Evolutionary conservation across 176 grass and related monocot genomes (phyloP).

Genomic region (Echinochloa phyllopogon): DNA sequence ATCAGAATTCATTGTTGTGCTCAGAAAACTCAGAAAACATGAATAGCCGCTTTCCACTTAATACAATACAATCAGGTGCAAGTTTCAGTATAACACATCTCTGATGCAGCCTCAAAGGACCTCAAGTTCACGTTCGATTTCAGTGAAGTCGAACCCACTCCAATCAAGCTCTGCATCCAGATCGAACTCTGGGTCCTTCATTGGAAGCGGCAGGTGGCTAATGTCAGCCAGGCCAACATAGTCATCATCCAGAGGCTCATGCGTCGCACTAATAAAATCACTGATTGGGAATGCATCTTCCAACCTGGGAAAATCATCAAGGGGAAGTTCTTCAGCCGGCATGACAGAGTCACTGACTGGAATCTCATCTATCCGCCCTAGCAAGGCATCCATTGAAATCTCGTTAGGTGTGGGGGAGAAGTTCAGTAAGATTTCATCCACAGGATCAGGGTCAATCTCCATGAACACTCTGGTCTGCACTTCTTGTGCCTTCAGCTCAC

Average conservation of each 20-base stretch:
- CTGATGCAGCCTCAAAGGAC: conserved; percentile 19
- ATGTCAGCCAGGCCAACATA: conserved; percentile 57
- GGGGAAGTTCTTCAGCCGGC: conserved; percentile 21
- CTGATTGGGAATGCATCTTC: conserved; percentile 41
- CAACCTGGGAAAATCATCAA: conserved; percentile 35
- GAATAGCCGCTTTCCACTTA: background rate
- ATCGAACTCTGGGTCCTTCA: conserved; percentile 29
- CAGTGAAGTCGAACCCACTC: conserved; percentile 42
- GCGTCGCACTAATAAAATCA: conserved; percentile 30
- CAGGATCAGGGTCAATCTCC: conserved; percentile 9
- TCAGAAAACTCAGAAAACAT: conserved; percentile 7
- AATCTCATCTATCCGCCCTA: conserved; percentile 30
- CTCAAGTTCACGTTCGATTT: conserved; percentile 28
- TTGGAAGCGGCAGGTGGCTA: conserved; percentile 47
- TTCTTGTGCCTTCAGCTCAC: conserved; percentile 30
- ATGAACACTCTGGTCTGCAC: background rate
- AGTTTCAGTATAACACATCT: background rate
- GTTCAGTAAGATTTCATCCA: conserved; percentile 23
- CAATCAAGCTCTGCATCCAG: conserved; percentile 42
- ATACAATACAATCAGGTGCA: background rate
- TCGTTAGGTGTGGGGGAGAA: conserved; percentile 25
- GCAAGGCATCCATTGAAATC: conserved; percentile 25
- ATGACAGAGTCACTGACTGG: conserved; percentile 24
- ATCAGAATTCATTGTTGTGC: background rate
- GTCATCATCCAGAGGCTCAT: conserved; percentile 36